phyloP scores from a whole-genome alignment of 306 rosid species.

The Prunus salicina region DNA sequence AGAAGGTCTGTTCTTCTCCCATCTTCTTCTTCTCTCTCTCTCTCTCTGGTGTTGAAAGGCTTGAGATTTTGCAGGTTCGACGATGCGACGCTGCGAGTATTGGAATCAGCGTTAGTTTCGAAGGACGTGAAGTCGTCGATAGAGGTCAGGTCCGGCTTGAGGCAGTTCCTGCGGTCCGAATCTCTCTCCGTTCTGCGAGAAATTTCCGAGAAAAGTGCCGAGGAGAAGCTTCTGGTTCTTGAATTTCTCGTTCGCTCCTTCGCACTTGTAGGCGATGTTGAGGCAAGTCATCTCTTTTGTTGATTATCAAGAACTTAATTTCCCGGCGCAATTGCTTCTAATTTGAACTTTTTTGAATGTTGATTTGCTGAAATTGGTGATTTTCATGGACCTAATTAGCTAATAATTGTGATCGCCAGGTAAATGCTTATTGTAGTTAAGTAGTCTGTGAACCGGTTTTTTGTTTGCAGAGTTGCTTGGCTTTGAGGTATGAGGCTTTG shows the following conservation, averaged over 20 bases:
- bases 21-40: background rate
- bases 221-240: constrained; percentile 61
- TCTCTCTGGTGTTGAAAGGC: background rate
- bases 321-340: background rate
- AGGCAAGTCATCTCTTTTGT: constrained; percentile 31
- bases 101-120: constrained; percentile 49
- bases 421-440: background rate
- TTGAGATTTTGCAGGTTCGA: constrained; percentile 38
- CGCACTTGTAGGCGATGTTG: constrained; percentile 63
- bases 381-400: background rate
- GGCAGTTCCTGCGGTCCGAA: constrained; percentile 50
- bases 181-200: constrained; percentile 44
- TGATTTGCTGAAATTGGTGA: background rate
- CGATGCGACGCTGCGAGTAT: constrained; percentile 43
- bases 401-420: background rate
- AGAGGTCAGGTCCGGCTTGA: constrained; percentile 47
- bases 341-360: background rate
- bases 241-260: constrained; percentile 73
- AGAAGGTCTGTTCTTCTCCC: constrained; percentile 39
- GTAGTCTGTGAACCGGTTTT: background rate
- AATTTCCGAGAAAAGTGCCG: constrained; percentile 39
- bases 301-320: background rate
- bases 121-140: constrained; percentile 52
- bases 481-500: constrained; percentile 86
- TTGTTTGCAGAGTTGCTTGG: constrained; percentile 70